Conservation (phyloP, 2,329 filamentous ascomycete species). For the Fusarium acutatum region DNA sequence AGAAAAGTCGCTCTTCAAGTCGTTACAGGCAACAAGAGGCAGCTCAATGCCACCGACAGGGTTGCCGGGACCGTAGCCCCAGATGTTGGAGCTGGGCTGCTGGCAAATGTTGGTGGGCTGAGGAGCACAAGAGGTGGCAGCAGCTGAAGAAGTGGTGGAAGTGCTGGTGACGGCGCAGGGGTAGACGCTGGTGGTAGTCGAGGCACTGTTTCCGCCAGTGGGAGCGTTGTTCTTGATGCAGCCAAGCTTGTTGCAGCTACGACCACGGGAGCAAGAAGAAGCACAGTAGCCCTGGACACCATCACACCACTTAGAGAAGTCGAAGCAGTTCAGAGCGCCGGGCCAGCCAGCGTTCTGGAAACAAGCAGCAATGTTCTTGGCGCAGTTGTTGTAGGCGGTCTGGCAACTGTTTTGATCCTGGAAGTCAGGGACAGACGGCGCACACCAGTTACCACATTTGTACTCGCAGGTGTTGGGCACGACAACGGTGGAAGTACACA, state of each 20-base stretch:
- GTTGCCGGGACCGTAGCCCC: slow-evolving; percentile 73
- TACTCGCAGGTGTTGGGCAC: slow-evolving; percentile 62
- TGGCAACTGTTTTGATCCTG: slow-evolving; percentile 53
- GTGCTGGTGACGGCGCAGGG: slow-evolving; percentile 45
- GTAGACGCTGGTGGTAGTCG: slow-evolving; percentile 47
- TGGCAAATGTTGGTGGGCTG: slow-evolving; percentile 61
- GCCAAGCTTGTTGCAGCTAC: slow-evolving; percentile 52
- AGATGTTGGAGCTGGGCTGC: slow-evolving; percentile 63
- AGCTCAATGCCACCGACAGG: slow-evolving; percentile 61
- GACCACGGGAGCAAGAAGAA: slow-evolving; percentile 44
- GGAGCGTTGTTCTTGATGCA: slow-evolving; percentile 56
- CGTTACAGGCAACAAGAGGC: slow-evolving; percentile 64
- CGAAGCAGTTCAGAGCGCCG: slow-evolving; percentile 58
- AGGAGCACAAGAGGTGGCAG: slow-evolving; percentile 51
- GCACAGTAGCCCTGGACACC: slow-evolving; percentile 56
- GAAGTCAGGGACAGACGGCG: slow-evolving; percentile 59
- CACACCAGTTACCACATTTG: slow-evolving; percentile 63
- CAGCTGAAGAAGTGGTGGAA: slow-evolving; percentile 44
- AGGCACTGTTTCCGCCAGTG: slow-evolving; percentile 45
- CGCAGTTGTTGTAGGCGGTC: slow-evolving; percentile 54
- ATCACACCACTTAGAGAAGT: slow-evolving; percentile 61
- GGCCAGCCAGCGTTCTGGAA: slow-evolving; percentile 62
- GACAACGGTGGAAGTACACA: slow-evolving; percentile 58
- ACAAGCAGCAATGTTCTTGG: slow-evolving; percentile 59
- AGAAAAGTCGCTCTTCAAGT: slow-evolving; percentile 53